Evolutionary conservation across 1,284 basidiomycete genomes (phyloP).

Genomic region (Trametes polyzona): DNA sequence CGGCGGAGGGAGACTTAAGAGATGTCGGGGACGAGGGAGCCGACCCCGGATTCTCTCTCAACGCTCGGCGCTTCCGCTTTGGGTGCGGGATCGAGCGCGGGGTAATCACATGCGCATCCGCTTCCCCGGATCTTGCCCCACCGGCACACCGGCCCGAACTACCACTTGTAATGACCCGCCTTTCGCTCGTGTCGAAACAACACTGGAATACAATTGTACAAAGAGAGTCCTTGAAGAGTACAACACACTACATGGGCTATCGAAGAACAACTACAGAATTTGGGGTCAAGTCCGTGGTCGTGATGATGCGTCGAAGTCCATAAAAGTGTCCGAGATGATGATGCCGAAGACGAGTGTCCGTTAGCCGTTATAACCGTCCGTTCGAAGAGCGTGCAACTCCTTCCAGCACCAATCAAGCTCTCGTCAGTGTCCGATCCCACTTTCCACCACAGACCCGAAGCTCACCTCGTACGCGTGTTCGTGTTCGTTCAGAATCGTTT

Average conservation of each 20-base stretch:
- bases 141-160: background rate
- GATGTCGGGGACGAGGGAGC: background rate
- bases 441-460: background rate
- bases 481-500: too few species aligned
- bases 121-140: background rate
- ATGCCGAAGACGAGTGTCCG: constrained; percentile 11
- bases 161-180: background rate
- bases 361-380: too few species aligned
- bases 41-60: constrained; percentile 7
- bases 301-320: constrained; percentile 17
- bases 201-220: background rate
- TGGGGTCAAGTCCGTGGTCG: constrained; percentile 16
- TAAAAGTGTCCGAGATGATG: constrained; percentile 8
- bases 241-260: constrained; percentile 2
- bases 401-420: background rate
- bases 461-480: background rate
- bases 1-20: background rate
- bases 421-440: background rate
- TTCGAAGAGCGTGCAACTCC: background rate
- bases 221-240: background rate
- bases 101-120: constrained; percentile 19
- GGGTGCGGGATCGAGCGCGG: constrained; percentile 1
- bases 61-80: background rate
- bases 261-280: background rate
- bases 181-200: background rate